Base-by-base conservation (phyloP, 2,329 filamentous ascomycete genomes). In the Aspergillus terreus region DNA sequence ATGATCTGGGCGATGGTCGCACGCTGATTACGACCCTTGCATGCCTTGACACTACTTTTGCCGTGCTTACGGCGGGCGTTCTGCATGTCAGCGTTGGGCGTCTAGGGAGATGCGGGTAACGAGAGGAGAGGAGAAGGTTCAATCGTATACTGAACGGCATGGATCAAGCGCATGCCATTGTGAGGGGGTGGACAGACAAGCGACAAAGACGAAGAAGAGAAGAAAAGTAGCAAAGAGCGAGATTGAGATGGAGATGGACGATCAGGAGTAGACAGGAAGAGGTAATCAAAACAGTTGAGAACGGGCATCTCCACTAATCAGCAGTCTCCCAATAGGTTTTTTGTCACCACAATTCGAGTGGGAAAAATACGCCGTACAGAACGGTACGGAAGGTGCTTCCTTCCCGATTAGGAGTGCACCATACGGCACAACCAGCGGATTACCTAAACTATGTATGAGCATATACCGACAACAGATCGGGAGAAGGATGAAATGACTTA, bases 1-100 rank as follows among this genome's bases (percentile, higher is more conserved):
- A 64, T 43, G 42, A 67, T 57, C 38, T 65, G 63, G 30, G 64
- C 63, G 49, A 66, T 61, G 5, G 67, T 65, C 42, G 58, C 63
- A 46, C 60, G 64, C 21, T 17, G 15, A n/a, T 58, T 60, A 47
- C 54, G 56, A 44, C 45, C 55, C 50, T 60, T 63, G 33, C 60
- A 50, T 36, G 50, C 49, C 51, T 58, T 61, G 48, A 67, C 51
- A 49, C 64, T 69, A 14, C 27, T 7, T 30, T 30, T 30, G 57
- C 63, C 66, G 54, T 68, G 63, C 52, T 65, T 66, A 57, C 58
- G 67, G 48, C 54, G 63, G 25, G 53, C 54, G 54, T 61, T 56
- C 47, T 56, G 54, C 58, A 59, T 63, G 46, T 32, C 44, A 38
- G 23, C 23, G 23, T 23, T 23, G 23, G 5, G 6, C 23, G 44